Conservation (phyloP, 140 eudicot genomes). For the Cichorium intybus region DNA sequence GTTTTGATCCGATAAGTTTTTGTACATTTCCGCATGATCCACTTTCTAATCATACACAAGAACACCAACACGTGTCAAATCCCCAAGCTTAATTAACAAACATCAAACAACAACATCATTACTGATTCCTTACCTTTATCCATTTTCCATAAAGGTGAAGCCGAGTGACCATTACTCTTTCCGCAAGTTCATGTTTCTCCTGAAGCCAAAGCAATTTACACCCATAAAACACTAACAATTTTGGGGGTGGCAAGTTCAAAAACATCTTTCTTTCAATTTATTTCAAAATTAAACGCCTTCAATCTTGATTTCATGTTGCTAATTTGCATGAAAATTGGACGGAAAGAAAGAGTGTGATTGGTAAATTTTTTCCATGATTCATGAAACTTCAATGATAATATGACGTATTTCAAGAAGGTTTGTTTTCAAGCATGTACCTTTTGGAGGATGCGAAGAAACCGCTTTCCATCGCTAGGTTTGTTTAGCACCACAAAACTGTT, state of each 20-base stretch:
- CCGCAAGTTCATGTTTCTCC: slow-evolving; percentile 93
- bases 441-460: slow-evolving; percentile 72
- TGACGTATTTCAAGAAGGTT: neutral
- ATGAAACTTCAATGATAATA: neutral
- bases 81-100: neutral
- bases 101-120: slow-evolving; percentile 5
- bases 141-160: slow-evolving; percentile 92
- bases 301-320: neutral
- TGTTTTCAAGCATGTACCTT: slow-evolving; percentile 45
- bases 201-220: slow-evolving; percentile 27
- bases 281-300: neutral
- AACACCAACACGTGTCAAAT: neutral
- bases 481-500: slow-evolving; percentile 66
- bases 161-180: slow-evolving; percentile 94
- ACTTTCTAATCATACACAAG: slow-evolving; percentile 52
- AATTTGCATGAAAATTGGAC: neutral
- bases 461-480: slow-evolving; percentile 72
- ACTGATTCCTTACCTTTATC: slow-evolving; percentile 56
- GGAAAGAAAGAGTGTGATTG: neutral
- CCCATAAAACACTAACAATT: slow-evolving; percentile 10
- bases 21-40: slow-evolving; percentile 78
- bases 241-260: neutral
- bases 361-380: neutral
- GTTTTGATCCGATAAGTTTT: slow-evolving; percentile 78
- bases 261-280: neutral